phyloP scores from a whole-genome alignment of 1,284 basidiomycete genomes.

The Exsudoporus floridanus region DNA sequence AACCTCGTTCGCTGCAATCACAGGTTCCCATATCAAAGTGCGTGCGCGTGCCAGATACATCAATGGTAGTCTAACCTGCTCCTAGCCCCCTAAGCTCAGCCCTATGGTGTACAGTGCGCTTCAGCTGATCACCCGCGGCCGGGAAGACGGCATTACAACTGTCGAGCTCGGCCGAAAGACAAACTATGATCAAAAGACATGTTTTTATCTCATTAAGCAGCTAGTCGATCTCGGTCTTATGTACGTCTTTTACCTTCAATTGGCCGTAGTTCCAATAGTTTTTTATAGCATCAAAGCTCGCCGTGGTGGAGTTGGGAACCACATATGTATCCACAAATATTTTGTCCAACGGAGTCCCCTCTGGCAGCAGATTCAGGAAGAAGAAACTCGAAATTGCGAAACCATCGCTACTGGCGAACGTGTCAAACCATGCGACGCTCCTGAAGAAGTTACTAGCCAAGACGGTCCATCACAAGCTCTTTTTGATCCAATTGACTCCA shows the following conservation, averaged over 20 bases:
- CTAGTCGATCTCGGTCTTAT: constrained; percentile 70
- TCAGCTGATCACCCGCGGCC: constrained; percentile 79
- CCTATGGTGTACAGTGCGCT: constrained; percentile 83
- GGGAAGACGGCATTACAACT: constrained; percentile 76
- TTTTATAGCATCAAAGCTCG: constrained; percentile 64
- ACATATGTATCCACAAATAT: constrained; percentile 75
- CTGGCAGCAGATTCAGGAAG: constrained; percentile 70
- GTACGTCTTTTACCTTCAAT: constrained; percentile 45
- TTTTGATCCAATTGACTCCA: constrained; percentile 73
- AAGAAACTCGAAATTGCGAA: constrained; percentile 52
- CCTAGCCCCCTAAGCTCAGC: constrained; percentile 73
- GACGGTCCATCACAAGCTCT: constrained; percentile 34
- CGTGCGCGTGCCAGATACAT: constrained; percentile 24
- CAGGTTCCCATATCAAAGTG: constrained; percentile 79
- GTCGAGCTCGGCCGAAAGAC: constrained; percentile 75
- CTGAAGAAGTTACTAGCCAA: constrained; percentile 32
- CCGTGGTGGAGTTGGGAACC: constrained; percentile 71
- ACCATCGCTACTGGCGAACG: constrained; percentile 22
- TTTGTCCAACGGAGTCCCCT: constrained; percentile 69
- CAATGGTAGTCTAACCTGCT: constrained; percentile 6
- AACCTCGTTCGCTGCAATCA: constrained; percentile 74
- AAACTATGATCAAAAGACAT: constrained; percentile 87
- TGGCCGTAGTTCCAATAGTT: constrained; percentile 1
- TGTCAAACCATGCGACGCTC: constrained; percentile 27
- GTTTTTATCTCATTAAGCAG: constrained; percentile 80